phyloP scores from a whole-genome alignment of 345 rosid genomes.

The Euclidium syriacum region DNA sequence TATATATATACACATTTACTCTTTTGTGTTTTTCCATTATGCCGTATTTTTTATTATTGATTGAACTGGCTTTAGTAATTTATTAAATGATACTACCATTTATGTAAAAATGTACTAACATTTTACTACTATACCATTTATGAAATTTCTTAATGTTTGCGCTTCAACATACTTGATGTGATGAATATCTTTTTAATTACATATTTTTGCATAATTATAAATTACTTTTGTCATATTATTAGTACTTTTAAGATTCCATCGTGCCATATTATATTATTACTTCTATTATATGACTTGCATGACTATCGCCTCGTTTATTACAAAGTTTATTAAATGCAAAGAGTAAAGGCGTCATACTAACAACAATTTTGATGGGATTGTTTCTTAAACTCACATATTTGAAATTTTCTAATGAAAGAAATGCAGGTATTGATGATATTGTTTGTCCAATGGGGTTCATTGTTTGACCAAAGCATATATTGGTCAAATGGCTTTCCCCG shows the following conservation, averaged over 20 bases:
- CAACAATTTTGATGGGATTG: not conserved
- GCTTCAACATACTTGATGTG: too few relatives aligned
- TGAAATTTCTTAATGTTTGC: too few relatives aligned
- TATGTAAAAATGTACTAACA: too few relatives aligned
- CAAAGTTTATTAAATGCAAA: not conserved
- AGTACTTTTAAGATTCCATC: not conserved
- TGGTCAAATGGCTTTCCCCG: not conserved
- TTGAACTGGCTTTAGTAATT: too few relatives aligned
- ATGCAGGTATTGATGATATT: not conserved
- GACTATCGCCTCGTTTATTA: slow-evolving; percentile 3
- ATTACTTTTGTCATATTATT: not conserved
- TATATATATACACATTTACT: too few relatives aligned
- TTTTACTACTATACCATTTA: too few relatives aligned
- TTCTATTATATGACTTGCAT: slow-evolving; percentile 14
- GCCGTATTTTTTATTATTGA: too few relatives aligned
- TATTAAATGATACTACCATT: too few relatives aligned
- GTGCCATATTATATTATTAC: too few relatives aligned
- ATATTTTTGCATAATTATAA: too few relatives aligned
- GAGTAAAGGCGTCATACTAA: not conserved
- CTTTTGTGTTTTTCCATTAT: too few relatives aligned
- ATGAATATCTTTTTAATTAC: too few relatives aligned
- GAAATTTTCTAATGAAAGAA: not conserved
- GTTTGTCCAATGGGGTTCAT: slow-evolving; percentile 18
- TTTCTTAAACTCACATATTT: not conserved
- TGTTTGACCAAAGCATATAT: slow-evolving; percentile 9